These are phyloP conservation scores for Inga leiocalycina DNA, from an alignment of 306 rosid species.

Conservation along the genomic window DNA sequence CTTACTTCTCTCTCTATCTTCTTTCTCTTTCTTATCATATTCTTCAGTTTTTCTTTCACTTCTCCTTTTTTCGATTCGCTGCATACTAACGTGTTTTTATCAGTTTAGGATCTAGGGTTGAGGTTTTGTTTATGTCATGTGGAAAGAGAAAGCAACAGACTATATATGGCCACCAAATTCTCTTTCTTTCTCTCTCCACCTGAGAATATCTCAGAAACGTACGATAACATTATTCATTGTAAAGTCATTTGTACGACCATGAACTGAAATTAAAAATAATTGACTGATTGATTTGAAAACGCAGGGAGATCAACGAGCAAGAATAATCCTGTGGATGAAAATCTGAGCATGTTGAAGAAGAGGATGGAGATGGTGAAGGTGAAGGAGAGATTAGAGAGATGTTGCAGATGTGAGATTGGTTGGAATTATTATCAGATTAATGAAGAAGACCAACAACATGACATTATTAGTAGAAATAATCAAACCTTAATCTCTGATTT, in stretches of 20 bases:
- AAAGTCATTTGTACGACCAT: too few relatives aligned
- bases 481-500: conserved; percentile 25
- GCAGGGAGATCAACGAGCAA: conserved; percentile 51
- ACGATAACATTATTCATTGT: too few relatives aligned
- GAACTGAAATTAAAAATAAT: too few relatives aligned
- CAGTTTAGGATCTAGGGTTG: too few relatives aligned
- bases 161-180: neutral
- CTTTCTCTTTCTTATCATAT: neutral
- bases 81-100: too few relatives aligned
- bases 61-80: neutral
- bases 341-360: conserved; percentile 51
- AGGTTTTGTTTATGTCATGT: neutral
- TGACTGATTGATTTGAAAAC: neutral
- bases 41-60: neutral
- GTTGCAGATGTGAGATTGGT: conserved; percentile 44
- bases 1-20: neutral
- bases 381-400: conserved; percentile 59
- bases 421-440: conserved; percentile 50
- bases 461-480: neutral
- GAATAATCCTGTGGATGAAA: conserved; percentile 44
- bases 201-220: too few relatives aligned
- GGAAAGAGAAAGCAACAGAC: neutral
- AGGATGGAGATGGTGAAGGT: conserved; percentile 53
- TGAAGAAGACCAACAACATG: too few relatives aligned
- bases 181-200: neutral